phyloP scores from a whole-genome alignment of 2,329 filamentous ascomycete genomes.

The Ceratocystis eucalypticola region DNA sequence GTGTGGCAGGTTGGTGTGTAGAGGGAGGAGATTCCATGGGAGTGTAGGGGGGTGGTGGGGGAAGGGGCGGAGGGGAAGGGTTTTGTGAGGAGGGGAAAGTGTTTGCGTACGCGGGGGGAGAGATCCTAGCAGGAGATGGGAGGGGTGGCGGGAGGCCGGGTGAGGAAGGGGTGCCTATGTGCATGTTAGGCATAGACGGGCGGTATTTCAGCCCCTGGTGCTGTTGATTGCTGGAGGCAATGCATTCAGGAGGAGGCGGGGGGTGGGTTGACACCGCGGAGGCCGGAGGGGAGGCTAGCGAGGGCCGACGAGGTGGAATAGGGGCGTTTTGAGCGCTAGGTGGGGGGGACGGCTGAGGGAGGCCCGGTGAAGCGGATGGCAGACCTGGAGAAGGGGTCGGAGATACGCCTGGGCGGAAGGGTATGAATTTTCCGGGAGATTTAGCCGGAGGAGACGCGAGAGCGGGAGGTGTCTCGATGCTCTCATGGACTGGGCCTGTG shows the following conservation, averaged over 20 bases:
- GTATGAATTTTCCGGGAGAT: conserved; percentile 5
- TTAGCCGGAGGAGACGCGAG: neutral
- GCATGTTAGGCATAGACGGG: conserved; percentile 17
- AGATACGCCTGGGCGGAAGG: conserved; percentile 12
- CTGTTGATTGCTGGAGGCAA: neutral
- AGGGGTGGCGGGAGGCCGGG: neutral
- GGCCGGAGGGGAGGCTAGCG: neutral
- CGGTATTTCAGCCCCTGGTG: conserved; percentile 1
- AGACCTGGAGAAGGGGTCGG: conserved; percentile 1
- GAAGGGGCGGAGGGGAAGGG: neutral
- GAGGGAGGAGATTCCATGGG: too few species aligned
- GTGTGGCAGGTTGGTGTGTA: too few species aligned
- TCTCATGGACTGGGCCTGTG: neutral
- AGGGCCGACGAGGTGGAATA: neutral
- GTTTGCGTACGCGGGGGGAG: neutral
- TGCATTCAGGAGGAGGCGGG: neutral
- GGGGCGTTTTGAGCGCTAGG: neutral
- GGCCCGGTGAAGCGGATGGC: neutral
- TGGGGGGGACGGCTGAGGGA: neutral
- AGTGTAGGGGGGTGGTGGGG: too few species aligned
- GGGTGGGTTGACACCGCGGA: neutral
- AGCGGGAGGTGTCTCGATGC: neutral
- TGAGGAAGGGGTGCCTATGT: conserved; percentile 4
- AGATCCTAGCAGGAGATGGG: neutral
- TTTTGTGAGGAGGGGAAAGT: neutral